Evolutionary conservation across 495 filamentous ascomycete genomes (phyloP).

Genomic region (Hyaloscypha hepaticicola): DNA sequence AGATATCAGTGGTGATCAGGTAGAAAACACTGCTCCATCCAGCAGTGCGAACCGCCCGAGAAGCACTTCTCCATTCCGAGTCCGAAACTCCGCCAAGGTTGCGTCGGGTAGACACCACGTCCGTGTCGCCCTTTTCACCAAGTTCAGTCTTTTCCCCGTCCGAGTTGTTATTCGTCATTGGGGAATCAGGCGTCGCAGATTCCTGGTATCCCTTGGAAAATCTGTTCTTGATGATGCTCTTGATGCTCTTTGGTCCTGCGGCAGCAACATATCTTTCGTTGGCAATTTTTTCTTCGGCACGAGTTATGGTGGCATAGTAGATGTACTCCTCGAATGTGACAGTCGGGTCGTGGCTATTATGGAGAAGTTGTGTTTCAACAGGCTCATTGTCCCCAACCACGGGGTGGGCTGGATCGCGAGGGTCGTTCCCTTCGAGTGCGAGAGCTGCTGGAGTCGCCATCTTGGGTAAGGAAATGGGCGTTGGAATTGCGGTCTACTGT

Average conservation of each 20-base stretch:
- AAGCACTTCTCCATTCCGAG: conserved; percentile 45
- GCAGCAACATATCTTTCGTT: conserved; percentile 33
- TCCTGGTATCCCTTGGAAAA: conserved; percentile 31
- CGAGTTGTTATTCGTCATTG: neutral
- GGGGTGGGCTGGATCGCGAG: conserved; percentile 19
- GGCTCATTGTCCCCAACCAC: conserved; percentile 5
- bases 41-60: conserved; percentile 47
- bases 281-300: conserved; percentile 41
- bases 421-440: conserved; percentile 27
- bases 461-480: too few species aligned
- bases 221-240: conserved; percentile 31
- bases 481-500: neutral
- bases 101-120: neutral
- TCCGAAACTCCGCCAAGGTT: conserved; percentile 32
- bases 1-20: conserved; percentile 57
- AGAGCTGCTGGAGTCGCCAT: conserved; percentile 21
- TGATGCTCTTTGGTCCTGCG: conserved; percentile 31
- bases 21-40: conserved; percentile 53
- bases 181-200: neutral
- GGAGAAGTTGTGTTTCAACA: conserved; percentile 23
- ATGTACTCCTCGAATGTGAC: conserved; percentile 45
- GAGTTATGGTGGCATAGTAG: conserved; percentile 48
- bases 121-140: conserved; percentile 4
- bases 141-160: conserved; percentile 14
- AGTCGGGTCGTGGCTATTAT: conserved; percentile 17